Evolutionary conservation across 768 basidiomycete species (phyloP).

Genomic region (Multifurca ochricompacta): DNA sequence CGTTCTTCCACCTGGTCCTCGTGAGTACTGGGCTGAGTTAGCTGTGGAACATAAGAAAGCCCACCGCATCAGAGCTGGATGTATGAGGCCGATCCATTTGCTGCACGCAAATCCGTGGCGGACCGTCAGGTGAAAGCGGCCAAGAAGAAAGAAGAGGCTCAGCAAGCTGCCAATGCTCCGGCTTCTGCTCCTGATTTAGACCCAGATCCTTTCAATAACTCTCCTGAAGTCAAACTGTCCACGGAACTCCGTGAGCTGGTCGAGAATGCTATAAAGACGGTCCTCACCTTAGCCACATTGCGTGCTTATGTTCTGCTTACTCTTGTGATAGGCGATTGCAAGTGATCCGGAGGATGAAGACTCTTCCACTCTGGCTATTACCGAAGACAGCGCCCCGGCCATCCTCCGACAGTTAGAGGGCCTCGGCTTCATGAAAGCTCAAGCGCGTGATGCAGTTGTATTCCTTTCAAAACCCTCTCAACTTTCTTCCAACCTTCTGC

Average conservation of each 20-base stretch:
- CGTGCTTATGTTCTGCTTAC: constrained; percentile 1
- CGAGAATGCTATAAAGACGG: constrained; percentile 75
- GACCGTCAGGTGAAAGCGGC: constrained; percentile 54
- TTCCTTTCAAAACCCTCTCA: constrained; percentile 51
- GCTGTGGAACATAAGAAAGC: constrained; percentile 59
- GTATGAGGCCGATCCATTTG: constrained; percentile 83
- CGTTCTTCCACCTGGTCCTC: constrained; percentile 73
- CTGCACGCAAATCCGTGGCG: constrained; percentile 58
- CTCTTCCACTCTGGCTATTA: constrained; percentile 29
- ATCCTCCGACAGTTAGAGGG: constrained; percentile 48
- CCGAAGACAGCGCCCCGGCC: constrained; percentile 34
- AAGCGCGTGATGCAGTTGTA: constrained; percentile 44
- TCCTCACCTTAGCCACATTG: constrained; percentile 22
- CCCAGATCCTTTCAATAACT: constrained; percentile 37
- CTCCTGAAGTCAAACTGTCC: constrained; percentile 82
- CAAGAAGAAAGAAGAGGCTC: constrained; percentile 34
- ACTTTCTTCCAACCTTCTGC: constrained; percentile 54
- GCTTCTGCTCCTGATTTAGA: constrained; percentile 12
- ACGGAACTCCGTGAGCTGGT: constrained; percentile 65
- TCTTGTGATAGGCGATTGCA: constrained; percentile 37
- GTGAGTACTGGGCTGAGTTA: constrained; percentile 82
- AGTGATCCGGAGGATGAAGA: constrained; percentile 44
- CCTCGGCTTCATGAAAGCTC: constrained; percentile 58
- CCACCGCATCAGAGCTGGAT: constrained; percentile 76
- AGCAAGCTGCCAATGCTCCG: constrained; percentile 17